Evolutionary conservation across 768 basidiomycete genomes (phyloP), one percentile per base, ranked within the genome.

Genomic region (Auricularia auricula-judae): DNA sequence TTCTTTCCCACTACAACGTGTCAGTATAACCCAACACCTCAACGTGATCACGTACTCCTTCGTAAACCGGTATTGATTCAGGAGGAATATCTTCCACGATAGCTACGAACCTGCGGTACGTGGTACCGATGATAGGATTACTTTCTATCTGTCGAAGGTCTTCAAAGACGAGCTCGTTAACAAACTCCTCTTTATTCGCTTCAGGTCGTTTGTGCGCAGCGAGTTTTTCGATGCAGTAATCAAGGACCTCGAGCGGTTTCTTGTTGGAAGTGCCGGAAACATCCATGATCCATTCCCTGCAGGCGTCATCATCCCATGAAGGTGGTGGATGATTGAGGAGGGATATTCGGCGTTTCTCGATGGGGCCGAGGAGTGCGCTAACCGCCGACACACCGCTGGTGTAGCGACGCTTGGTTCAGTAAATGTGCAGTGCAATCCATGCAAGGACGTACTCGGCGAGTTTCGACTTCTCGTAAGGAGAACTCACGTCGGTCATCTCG

Each of bases 121-220:
- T 42, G 21, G 59, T 61, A n/a, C 60, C 59, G 23, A 65, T 16
- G 12, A 51, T 53, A 12, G 59, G 59, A 4, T 42, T 29, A 16
- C 39, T 16, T 59, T 61, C 60, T 39, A 60, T 42, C 29, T 65
- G 64, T 10, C 64, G 33, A 23, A 65, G 58, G 39, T 65, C 64
- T 12, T 65, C 43, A n/a, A 61, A 65, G 21, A 65, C 43, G n/a
- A 44, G 56, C 5, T 60, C n/a, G 23, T 61, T 35, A 33, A 65
- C 60, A 35, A 43, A 29, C 3, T 61, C n/a, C 64, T 61, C 59
- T 18, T 35, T 59, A 8, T 59, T 35, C 8, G 14, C 23, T 10
- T 29, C 34, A 10, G 21, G 56, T 18, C 23, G 29, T 18, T 18
- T 5, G 23, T 59, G 56, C 23, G 14, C 23, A 8, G 11, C 56